Base-by-base conservation (phyloP, 2,329 filamentous ascomycete genomes). In the Cladosporium sphaerospermum region DNA sequence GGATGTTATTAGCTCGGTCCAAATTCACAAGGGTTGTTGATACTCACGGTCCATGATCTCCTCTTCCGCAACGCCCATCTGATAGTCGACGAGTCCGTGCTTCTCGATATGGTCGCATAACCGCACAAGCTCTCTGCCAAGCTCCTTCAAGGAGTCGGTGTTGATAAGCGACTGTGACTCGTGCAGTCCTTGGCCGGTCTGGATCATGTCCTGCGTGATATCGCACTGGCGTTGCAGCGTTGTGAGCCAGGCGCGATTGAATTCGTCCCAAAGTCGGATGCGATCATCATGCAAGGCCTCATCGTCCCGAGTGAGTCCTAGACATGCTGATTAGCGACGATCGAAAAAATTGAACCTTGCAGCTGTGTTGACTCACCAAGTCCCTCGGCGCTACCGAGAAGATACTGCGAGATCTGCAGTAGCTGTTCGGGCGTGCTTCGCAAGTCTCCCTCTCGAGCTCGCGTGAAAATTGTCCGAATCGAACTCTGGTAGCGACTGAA, bases 51-150 rank as follows among this genome's bases (percentile, higher is more conserved):
- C 80, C 61, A 93, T 81, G 62, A 97, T 96, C 65, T 88, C 84
- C 67, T 97, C 91, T 71, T 97, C 93, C 82, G 89, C 95, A 23
- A 97, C 88, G 8, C 93, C 93, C 74, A 96, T 95, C 65, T 97
- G 87, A 68, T 97, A 99, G 72, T 99, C 93, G 9, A 99, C 89
- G 45, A 99, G 75, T n/a, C 93, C 93, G 66, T 95, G 85, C 60
- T 86, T 85, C 70, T 97, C 92, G 57, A 97, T 81, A 47, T 81
- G 81, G 67, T 97, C 90, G 67, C 91, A 95, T 47, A 96, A 76
- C 47, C 84, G 80, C 53, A 95, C 80, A 31, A 99, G 72, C 63
- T 95, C 86, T 52, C 86, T 85, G 10, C 88, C 89, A 80, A 97
- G 85, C 60, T 83, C 84, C 62, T 88, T 83, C 45, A 97, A 76